Evolutionary conservation across 2,329 filamentous ascomycete genomes (phyloP), one percentile per base, ranked within the genome.

Genomic region (Ceratocystis albifundus): DNA sequence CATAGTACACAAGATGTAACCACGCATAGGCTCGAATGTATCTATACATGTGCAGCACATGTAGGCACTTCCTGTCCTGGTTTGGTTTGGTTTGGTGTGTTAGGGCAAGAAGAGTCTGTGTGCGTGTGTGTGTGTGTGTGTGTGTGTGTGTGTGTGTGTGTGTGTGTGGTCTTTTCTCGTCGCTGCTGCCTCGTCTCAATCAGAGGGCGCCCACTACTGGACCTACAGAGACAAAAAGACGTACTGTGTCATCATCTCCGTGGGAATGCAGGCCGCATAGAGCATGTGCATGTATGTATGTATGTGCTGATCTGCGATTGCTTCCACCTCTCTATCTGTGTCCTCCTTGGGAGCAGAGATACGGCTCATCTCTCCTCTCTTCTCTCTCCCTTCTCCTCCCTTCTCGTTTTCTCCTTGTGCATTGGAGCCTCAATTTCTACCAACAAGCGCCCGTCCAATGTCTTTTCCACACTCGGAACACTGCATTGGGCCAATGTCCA

Each of bases 381-480:
- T 8, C 8, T 8, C 32, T 36, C 32, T 36, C 32, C 32, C 3
- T 8, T 36, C 32, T 36, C 30, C 30, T 32, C 30, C 7, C 4
- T 7, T 6, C 32, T 32, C 32, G 7, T 50, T 17, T 50, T 50
- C 46, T n/a, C 17, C 2, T 50, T 17, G 46, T 32, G 25, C 53
- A 57, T 57, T 32, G 28, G 53, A 32, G 25, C 25, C 53, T 57
- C 53, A 57, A 57, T 15, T 12, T 12, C 46, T 20, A 30, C 25
- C 50, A 28, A 30, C 50, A n/a, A 30, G 7, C n/a, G 30, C 25
- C 53, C 53, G 53, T 32, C 28, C 25, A 32, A 57, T 57, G 53
- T 57, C 53, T n/a, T 57, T 57, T 57, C 53, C 12, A 57, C 25
- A 32, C 53, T 32, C 53, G 53, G 53, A 57, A 57, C 28, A 57